These are phyloP conservation scores for Leptographium lundbergii DNA, from an alignment of 2,329 filamentous ascomycete genomes.

Conservation along the genomic window DNA sequence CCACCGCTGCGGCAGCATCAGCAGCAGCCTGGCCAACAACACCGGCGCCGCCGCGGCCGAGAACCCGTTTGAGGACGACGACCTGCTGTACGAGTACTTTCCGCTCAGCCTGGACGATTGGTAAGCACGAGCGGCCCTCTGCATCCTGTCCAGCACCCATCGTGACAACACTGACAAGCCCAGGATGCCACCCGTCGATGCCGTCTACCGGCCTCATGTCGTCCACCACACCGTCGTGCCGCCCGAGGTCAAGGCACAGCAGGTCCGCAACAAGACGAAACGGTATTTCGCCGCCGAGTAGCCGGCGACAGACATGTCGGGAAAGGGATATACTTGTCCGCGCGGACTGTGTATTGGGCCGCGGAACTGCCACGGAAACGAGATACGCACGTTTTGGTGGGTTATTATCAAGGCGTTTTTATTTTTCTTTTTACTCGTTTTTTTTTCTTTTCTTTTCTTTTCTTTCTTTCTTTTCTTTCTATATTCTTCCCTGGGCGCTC, in stretches of 20 bases:
- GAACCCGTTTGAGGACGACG: slow-evolving; percentile 62
- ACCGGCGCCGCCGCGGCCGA: slow-evolving; percentile 22
- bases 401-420: neutral
- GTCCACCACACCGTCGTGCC: slow-evolving; percentile 76
- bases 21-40: slow-evolving; percentile 15
- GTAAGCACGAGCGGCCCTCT: slow-evolving; percentile 24
- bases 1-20: slow-evolving; percentile 9
- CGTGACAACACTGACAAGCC: neutral
- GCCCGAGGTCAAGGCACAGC: slow-evolving; percentile 56
- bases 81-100: slow-evolving; percentile 90
- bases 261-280: slow-evolving; percentile 53
- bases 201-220: slow-evolving; percentile 81
- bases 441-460: neutral
- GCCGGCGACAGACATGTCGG: slow-evolving; percentile 3
- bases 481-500: no score
- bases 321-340: neutral
- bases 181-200: slow-evolving; percentile 77
- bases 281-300: slow-evolving; percentile 59
- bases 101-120: slow-evolving; percentile 83
- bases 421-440: neutral
- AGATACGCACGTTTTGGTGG: neutral
- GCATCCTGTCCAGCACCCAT: no score
- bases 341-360: no score
- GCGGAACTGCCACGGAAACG: no score
- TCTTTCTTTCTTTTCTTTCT: neutral